Base-by-base conservation (phyloP, 2,329 filamentous ascomycete genomes). In the Claviceps sp. region DNA sequence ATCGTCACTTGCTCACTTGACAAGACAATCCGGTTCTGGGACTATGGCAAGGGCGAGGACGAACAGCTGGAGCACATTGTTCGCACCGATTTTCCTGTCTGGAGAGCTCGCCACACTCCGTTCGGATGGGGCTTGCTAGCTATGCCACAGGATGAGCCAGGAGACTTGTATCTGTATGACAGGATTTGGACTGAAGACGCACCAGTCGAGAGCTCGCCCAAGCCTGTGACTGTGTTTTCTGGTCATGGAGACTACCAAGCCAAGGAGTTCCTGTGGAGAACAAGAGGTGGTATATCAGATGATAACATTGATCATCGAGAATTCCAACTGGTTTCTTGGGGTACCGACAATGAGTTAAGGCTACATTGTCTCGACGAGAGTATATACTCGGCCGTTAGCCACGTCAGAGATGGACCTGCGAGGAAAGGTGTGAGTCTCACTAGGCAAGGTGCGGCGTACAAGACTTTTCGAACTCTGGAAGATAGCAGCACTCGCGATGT, bases 241-340 rank as follows among this genome's bases (percentile, higher is more conserved):
- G 81, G 80, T 1, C 82, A 85, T 57, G 77, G 77, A 20, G 75
- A 74, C 47, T 73, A 80, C 58, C 82, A 90, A 62, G 88, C 88
- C 34, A 95, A 93, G 62, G 90, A 96, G 60, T 96, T 96, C 55
- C 70, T 96, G 11, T 96, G 90, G 90, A 79, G 90, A 63, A 79
- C 80, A 47, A 80, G 90, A 51, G 90, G 90, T 39, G 69, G 69
- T 16, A 74, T 83, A 20, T 77, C 78, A 17, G 77, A 80, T 16
- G 79, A 88, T 50, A 77, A 78, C n/a, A 68, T 85, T 45, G 90
- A 96, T 60, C 74, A 89, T 55, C 80, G 91, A 59, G 90, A 96
- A 50, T 96, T 95, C 56, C 90, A 96, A 65, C 74, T 96, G 17
- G 87, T 96, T 0, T 90, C 90, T 0, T 96, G 90, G 90, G 89